Evolutionary conservation across 225 moss, liverwort and hornwort genomes (phyloP).

Genomic region (Rhytidiadelphus loreus): DNA sequence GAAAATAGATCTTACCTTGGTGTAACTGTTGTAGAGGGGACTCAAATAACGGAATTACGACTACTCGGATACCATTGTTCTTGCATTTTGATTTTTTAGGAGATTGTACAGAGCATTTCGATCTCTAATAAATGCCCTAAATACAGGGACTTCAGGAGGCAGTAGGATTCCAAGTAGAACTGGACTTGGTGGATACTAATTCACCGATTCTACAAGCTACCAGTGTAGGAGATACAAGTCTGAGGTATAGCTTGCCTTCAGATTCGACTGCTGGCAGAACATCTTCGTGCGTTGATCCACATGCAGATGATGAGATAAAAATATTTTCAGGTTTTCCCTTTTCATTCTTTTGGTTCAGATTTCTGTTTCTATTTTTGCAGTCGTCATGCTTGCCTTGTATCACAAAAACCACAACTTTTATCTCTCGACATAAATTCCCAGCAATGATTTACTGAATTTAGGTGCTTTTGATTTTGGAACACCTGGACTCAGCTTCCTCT

Average conservation of each 20-base stretch:
- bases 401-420: not conserved
- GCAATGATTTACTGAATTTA: not conserved
- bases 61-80: not conserved
- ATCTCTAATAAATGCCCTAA: not conserved
- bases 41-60: too few relatives aligned
- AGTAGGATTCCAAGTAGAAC: constrained; percentile 73
- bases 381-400: not conserved
- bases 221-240: not conserved
- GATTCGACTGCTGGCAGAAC: not conserved
- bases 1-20: not conserved
- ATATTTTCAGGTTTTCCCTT: constrained; percentile 19
- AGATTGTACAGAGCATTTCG: not conserved
- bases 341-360: not conserved
- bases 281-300: not conserved
- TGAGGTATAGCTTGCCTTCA: not conserved
- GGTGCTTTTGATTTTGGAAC: too few relatives aligned
- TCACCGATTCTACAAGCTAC: constrained; percentile 16
- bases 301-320: not conserved
- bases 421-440: not conserved
- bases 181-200: constrained; percentile 59
- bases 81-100: not conserved
- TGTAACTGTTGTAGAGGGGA: too few relatives aligned
- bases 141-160: constrained; percentile 62
- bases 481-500: not conserved
- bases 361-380: not conserved